Base-by-base conservation (phyloP, 129 eudicot genomes). In the Flaveria bidentis region DNA sequence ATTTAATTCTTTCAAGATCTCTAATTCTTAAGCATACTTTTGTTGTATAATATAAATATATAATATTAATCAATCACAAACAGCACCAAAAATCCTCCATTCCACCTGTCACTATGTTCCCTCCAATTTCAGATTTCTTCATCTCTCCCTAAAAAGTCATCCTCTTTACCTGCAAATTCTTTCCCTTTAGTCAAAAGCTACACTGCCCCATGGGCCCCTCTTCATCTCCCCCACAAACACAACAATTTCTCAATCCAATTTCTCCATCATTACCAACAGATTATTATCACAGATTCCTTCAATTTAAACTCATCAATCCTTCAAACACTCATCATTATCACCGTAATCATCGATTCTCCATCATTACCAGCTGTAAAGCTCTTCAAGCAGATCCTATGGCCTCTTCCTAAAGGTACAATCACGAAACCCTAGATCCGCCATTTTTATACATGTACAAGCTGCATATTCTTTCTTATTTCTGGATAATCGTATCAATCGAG, bases 161-260 rank as follows among this genome's bases (percentile, higher is more conserved):
- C 81, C 84, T 75, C 83, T 76, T 74, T 53, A 81, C 86, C 93
- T 88, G 91, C 91, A 88, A 90, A 77, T 80, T 81, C 90, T 75
- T 76, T 39, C 80, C 11, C 77, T 87, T 83, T 88, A 82, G 97
- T 91, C 97, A 91, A 91, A 91, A 83, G 89, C 85, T 67, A 80
- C 4, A 55, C 71, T 74, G 70, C 76, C 80, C 81, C 57, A 39
- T 80, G 74, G 90, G 89, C 67, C 61, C 89, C 56, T 57, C 73
- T 65, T 36, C 71, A 75, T 50, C 73, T 63, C 73, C 56, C 71
- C 67, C 67, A 39, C 69, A 70, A 39, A 66, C 26, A n/a, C 51
- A 44, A 60, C 64, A 45, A 80, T 75, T 61, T 67, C 71, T 56
- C 74, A 71, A 77, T 82, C 78, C 60, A 62, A 64, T 26, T 63